These are phyloP conservation scores for Fusarium sulawesiense DNA, from an alignment of 2,329 filamentous ascomycete species.

Conservation along the genomic window DNA sequence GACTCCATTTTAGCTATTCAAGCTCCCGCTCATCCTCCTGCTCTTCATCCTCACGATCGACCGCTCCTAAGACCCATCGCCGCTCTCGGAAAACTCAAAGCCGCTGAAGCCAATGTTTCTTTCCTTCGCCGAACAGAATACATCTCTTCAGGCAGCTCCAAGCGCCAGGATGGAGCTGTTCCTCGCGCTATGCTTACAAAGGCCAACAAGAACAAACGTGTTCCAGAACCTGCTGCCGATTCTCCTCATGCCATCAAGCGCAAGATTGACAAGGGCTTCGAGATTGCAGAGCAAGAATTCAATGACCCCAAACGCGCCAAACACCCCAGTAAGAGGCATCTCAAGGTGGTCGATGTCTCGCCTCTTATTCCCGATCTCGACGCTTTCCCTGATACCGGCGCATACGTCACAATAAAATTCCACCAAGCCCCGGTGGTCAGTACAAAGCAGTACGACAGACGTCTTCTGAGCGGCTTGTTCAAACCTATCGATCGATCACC, in stretches of 20 bases:
- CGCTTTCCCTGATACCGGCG: conserved; percentile 76
- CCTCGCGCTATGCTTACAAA: conserved; percentile 53
- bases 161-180: conserved; percentile 61
- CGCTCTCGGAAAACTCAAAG: conserved; percentile 84
- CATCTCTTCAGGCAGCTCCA: conserved; percentile 74
- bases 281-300: conserved; percentile 63
- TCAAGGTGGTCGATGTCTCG: conserved; percentile 69
- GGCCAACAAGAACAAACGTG: conserved; percentile 53
- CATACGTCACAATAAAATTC: conserved; percentile 77
- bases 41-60: conserved; percentile 85
- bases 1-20: conserved; percentile 75
- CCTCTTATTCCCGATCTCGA: conserved; percentile 74
- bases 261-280: conserved; percentile 74
- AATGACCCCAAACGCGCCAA: conserved; percentile 65
- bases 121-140: conserved; percentile 98
- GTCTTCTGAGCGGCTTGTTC: conserved; percentile 71
- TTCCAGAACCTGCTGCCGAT: conserved; percentile 69
- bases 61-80: conserved; percentile 85
- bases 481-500: conserved; percentile 68
- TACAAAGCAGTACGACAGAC: conserved; percentile 65
- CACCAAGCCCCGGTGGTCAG: conserved; percentile 71
- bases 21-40: conserved; percentile 76
- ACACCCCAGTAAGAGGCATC: conserved; percentile 68
- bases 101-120: conserved; percentile 81
- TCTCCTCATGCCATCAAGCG: conserved; percentile 74